Evolutionary conservation across 371 early-diverging fungal genomes (phyloP).

Genomic region (Mortierella sp.): DNA sequence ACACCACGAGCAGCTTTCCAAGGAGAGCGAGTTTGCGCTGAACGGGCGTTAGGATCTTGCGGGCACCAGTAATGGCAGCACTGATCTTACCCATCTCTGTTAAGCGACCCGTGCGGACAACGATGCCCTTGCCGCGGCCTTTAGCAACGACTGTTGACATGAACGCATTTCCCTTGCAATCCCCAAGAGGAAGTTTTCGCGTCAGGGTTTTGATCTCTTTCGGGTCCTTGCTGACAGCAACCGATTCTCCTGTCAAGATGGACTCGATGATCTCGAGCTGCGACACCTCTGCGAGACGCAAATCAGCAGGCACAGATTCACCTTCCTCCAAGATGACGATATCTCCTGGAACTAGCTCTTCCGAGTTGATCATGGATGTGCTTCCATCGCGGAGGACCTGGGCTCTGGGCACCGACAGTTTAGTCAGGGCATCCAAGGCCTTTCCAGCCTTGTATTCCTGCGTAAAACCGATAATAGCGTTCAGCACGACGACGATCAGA

Average conservation of each 20-base stretch:
- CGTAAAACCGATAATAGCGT: conserved; percentile 72
- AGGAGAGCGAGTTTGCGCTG: conserved; percentile 74
- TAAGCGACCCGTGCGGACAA: conserved; percentile 75
- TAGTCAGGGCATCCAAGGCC: conserved; percentile 69
- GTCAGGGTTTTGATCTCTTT: conserved; percentile 65
- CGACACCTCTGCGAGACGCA: conserved; percentile 73
- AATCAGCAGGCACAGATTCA: conserved; percentile 78
- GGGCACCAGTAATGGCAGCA: conserved; percentile 74
- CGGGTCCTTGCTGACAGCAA: conserved; percentile 70
- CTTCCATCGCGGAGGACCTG: conserved; percentile 78
- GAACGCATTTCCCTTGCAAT: conserved; percentile 87
- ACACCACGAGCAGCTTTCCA: conserved; percentile 67
- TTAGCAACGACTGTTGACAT: conserved; percentile 85
- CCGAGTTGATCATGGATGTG: conserved; percentile 58
- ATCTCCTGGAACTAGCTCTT: conserved; percentile 77
- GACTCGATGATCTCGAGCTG: conserved; percentile 82
- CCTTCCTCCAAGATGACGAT: conserved; percentile 76
- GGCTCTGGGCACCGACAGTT: conserved; percentile 70
- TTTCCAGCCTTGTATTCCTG: conserved; percentile 76
- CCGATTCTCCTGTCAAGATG: conserved; percentile 82
- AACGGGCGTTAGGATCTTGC: conserved; percentile 76
- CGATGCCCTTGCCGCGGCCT: conserved; percentile 85
- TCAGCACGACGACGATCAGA: conserved; percentile 77
- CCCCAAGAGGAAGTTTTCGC: conserved; percentile 79
- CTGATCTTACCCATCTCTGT: conserved; percentile 86